A percentile compares a stretch with the other conserved stretches of the same genome.
Conservation (phyloP, 1,139 yeast species). For the Nakaseomyces kungkrabaensis region DNA sequence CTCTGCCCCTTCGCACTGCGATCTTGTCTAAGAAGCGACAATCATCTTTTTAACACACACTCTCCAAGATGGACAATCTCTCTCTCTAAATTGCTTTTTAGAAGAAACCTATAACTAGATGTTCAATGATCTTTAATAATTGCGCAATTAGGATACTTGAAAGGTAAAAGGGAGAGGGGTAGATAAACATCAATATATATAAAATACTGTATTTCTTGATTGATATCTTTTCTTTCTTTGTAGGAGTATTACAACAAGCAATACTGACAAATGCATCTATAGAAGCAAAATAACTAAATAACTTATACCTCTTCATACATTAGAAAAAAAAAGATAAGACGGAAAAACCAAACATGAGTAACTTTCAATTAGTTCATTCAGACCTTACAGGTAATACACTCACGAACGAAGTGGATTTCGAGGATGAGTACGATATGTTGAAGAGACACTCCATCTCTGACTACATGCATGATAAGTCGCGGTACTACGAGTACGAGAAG, state of each 20-base stretch:
- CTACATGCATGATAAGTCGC: slow-evolving; percentile 3
- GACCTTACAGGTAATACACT: slow-evolving; percentile 14
- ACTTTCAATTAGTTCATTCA: slow-evolving; percentile 1
- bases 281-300: too few relatives aligned
- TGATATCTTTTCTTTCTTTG: too few relatives aligned
- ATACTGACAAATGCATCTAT: too few relatives aligned
- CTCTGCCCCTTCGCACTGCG: too few relatives aligned
- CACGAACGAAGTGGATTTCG: neutral
- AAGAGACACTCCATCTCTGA: slow-evolving; percentile 4
- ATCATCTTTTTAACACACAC: too few relatives aligned
- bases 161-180: neutral
- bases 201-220: neutral
- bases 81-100: too few relatives aligned
- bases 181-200: neutral
- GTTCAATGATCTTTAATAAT: neutral
- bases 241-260: too few relatives aligned
- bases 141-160: neutral
- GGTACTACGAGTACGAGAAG: slow-evolving; percentile 6
- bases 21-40: too few relatives aligned
- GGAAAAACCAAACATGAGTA: neutral
- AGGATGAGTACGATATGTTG: neutral
- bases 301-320: too few relatives aligned
- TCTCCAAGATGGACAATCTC: too few relatives aligned
- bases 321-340: too few relatives aligned
- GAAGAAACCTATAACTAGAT: too few relatives aligned